These are phyloP conservation scores for Apiospora phragmitis DNA, from an alignment of 2,329 filamentous ascomycete genomes.

Conservation along the genomic window DNA sequence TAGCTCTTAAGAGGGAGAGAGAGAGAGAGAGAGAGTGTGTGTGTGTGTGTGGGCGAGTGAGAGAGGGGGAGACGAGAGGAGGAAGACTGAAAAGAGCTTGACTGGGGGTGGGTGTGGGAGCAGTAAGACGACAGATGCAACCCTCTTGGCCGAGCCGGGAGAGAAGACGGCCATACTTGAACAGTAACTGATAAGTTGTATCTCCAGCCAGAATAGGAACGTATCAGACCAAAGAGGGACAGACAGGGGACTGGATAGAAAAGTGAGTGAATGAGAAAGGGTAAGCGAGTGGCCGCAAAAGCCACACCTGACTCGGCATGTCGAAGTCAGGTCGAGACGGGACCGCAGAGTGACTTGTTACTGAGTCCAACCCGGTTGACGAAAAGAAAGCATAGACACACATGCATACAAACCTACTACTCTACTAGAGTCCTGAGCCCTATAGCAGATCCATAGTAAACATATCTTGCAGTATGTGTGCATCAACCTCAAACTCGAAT, in stretches of 20 bases:
- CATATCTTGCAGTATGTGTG: neutral
- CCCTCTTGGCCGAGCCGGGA: constrained; percentile 1
- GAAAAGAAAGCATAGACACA: neutral
- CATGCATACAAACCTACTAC: neutral
- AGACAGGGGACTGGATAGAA: neutral
- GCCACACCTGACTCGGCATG: constrained; percentile 5
- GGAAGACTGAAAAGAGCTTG: neutral
- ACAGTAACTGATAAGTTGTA: neutral
- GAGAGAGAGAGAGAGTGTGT: neutral
- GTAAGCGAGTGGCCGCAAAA: constrained; percentile 1
- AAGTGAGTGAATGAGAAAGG: neutral
- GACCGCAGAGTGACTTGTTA: constrained; percentile 1
- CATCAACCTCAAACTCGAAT: constrained; percentile 4
- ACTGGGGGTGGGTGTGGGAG: neutral
- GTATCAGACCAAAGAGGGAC: constrained; percentile 3
- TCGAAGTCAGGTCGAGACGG: neutral
- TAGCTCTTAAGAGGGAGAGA: neutral
- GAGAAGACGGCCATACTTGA: constrained; percentile 4
- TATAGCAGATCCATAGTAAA: constrained; percentile 5
- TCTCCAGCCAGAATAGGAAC: constrained; percentile 3
- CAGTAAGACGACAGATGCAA: constrained; percentile 4
- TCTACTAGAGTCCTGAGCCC: neutral
- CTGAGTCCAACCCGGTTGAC: neutral
- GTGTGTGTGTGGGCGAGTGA: neutral
- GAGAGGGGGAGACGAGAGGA: neutral